Evolutionary conservation across 768 basidiomycete species (phyloP).

Genomic region (Pisolithus tinctorius): DNA sequence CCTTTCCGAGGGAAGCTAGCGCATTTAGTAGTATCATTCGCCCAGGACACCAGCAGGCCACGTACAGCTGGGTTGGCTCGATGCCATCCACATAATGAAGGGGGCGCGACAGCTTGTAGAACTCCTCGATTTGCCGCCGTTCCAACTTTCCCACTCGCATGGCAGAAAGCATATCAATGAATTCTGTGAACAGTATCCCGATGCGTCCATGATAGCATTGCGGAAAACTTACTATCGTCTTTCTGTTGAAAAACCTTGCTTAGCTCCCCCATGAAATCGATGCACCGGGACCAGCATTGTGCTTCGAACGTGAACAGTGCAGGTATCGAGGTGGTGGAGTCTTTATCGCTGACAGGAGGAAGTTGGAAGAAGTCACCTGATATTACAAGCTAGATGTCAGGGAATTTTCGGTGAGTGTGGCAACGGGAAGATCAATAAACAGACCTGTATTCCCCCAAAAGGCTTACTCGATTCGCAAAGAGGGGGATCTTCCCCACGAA

Average conservation of each 20-base stretch:
- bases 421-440: background rate
- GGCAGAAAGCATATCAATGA: slow-evolving; percentile 94
- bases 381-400: slow-evolving; percentile 47
- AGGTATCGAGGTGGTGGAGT: slow-evolving; percentile 44
- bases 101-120: slow-evolving; percentile 55
- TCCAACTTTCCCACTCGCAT: slow-evolving; percentile 88
- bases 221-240: slow-evolving; percentile 37
- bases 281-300: slow-evolving; percentile 48
- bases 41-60: background rate
- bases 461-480: slow-evolving; percentile 22
- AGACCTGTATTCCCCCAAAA: slow-evolving; percentile 65
- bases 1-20: slow-evolving; percentile 22
- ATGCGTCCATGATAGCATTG: background rate
- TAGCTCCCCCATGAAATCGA: slow-evolving; percentile 39
- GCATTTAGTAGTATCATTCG: background rate
- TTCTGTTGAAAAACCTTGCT: slow-evolving; percentile 70
- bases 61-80: slow-evolving; percentile 84
- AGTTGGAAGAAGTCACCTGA: slow-evolving; percentile 81
- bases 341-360: slow-evolving; percentile 54
- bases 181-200: slow-evolving; percentile 40
- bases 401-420: background rate
- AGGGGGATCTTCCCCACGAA: slow-evolving; percentile 31
- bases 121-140: slow-evolving; percentile 55
- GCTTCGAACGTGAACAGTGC: slow-evolving; percentile 65
- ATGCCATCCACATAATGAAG: slow-evolving; percentile 76